These are phyloP conservation scores for Colletotrichum brevisporum DNA, from an alignment of 2,329 filamentous ascomycete genomes.

Conservation along the genomic window DNA sequence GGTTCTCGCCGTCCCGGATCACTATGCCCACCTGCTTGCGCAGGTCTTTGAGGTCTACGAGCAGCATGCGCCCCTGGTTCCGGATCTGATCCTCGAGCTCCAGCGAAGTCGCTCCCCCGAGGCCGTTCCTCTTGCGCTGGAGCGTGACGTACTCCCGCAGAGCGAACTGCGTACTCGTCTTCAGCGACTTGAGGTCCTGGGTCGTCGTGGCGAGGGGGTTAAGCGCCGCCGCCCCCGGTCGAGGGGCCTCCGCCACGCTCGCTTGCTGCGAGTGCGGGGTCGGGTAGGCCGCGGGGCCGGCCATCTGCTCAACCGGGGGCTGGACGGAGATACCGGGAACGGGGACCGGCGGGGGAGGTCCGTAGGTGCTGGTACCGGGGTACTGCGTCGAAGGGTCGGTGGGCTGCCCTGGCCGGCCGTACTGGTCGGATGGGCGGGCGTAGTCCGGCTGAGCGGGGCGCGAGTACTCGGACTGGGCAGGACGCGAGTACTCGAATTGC, in stretches of 20 bases:
- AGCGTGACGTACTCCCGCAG: constrained; percentile 54
- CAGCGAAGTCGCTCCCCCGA: constrained; percentile 48
- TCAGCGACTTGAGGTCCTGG: constrained; percentile 50
- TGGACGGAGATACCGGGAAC: constrained; percentile 9
- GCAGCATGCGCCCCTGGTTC: constrained; percentile 57
- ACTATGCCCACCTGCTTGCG: constrained; percentile 60
- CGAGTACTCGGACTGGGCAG: not conserved
- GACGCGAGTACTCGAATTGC: constrained; percentile 8
- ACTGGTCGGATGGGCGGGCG: constrained; percentile 16
- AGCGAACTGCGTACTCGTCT: constrained; percentile 52
- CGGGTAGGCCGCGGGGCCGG: constrained; percentile 33
- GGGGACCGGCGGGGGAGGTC: constrained; percentile 18
- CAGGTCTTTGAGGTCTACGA: constrained; percentile 61
- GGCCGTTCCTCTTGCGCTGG: constrained; percentile 48
- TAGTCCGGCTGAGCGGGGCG: not conserved
- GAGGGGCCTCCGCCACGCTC: constrained; percentile 24
- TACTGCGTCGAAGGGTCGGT: constrained; percentile 13
- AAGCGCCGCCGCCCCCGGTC: constrained; percentile 22
- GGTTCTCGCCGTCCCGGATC: constrained; percentile 60
- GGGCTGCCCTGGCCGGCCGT: constrained; percentile 16
- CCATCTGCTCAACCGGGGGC: constrained; percentile 28
- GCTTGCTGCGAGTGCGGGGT: constrained; percentile 22
- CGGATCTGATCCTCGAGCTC: constrained; percentile 61
- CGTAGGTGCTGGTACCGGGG: constrained; percentile 11
- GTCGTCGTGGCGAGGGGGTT: constrained; percentile 41